Base-by-base conservation (phyloP, 345 rosid species). In the Eucalyptus sideroxylon region DNA sequence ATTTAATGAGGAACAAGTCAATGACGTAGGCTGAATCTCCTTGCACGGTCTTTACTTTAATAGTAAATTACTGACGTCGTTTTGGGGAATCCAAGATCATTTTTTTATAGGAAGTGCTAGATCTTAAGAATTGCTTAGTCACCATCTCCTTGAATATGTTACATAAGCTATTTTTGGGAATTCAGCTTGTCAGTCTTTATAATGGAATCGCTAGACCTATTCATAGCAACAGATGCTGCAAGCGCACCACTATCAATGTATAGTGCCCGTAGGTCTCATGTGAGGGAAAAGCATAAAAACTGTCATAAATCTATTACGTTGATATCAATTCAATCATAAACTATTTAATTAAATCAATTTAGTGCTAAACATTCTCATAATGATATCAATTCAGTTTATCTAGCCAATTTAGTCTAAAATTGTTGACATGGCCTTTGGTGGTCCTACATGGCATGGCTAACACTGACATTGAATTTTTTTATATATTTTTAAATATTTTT, bases 391-490 rank as follows among this genome's bases (percentile, higher is more conserved):
- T 51, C 1, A 51, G 9, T 17, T 51, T 0, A 51, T 51, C 56
- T 53, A 19, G 4, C 4, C 2, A 53, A 53, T 53, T 53, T 53
- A 53, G 56, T 0, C 2, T 7, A 0, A 19, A 53, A 53, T 53
- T 53, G 6, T 53, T 53, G 4, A 53, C 56, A 53, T 3, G 9
- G 10, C 4, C 56, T 53, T 3, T 1, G 10, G 56, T 19, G 9
- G 9, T 53, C 10, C 4, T 19, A 53, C 4, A 8, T 53, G 24
- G 4, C 24, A 53, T 17, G 56, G 4, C 9, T 19, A 19, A 19
- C 24, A 7, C 2, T 1, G 2, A 19, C 9, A 0, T 53, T 17
- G 9, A 53, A 53, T 1, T 53, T 51, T 51, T 51, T 3, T 16
- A 16, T 50, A 51, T 50, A 16, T 51, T 16, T 50, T 50, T 50